Base-by-base conservation (phyloP, 208 protist species). In the Trypanosoma platydactyli region DNA sequence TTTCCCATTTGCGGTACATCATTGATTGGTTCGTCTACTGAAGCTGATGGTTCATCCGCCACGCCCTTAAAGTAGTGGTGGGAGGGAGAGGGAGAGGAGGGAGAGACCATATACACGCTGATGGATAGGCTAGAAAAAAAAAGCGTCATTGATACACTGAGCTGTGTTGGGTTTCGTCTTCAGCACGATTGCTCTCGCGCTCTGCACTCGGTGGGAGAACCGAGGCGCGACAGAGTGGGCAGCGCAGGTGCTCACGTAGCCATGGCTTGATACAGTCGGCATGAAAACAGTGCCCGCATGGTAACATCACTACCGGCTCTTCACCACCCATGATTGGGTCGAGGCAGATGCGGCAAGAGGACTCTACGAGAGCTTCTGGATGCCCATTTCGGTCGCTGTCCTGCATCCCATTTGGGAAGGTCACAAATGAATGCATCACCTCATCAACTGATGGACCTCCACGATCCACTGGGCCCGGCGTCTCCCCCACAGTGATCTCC, bases 231-330 rank as follows among this genome's bases (percentile, higher is more conserved):
- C 79, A 84, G 27, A 74, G 55, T 20, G 79, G 79, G 54, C 79
- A 84, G 1, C 27, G 60, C 30, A 40, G 35, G 58, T 71, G 44
- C 48, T 66, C 33, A 7, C 42, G 40, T 20, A 85, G 52, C 79
- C 79, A 85, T 45, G 59, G 67, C 56, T 54, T 61, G 16, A 85
- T 68, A 42, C 79, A 85, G 18, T 60, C 20, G 4, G 27, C 22
- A 51, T 85, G 79, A 33, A 69, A 81, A 33, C 61, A 78, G 62
- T 85, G 79, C 1, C 67, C 45, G 42, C 79, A 85, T 22, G 67
- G 64, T 22, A 81, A 42, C 68, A 70, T 63, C 29, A 81, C 71
- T 0, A 85, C 71, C 0, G 46, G 57, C 11, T 30, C 42, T 1
- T 24, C 33, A 15, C 25, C 16, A 3, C 16, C 55, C 4, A 51